Evolutionary conservation across 2,329 filamentous ascomycete species (phyloP), one percentile per base, ranked within the genome.

Genomic region (Rachicladosporium sp.): DNA sequence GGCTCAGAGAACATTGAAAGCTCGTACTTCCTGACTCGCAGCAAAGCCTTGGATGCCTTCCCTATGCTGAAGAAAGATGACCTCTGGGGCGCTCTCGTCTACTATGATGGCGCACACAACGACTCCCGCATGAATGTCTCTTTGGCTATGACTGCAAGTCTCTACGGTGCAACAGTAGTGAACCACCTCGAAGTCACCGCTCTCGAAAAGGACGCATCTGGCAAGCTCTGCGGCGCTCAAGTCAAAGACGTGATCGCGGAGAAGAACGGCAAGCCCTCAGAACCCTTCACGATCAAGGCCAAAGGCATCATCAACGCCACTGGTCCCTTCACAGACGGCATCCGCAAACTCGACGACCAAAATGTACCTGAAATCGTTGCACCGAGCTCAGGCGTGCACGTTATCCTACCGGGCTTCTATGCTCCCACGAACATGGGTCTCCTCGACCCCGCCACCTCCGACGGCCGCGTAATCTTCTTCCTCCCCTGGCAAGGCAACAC

Each of bases 91-190:
- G 84, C 85, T 42, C 66, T 93, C 53, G 85, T 93, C 15, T 93
- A 93, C 68, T 93, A 93, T 58, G 85, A 93, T 64, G 86, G 86
- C 51, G 84, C 83, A 23, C 86, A 93, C 64, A 93, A 93, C 56
- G 86, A 93, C 61, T 91, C 85, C 12, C 76, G 86, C 36, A 93
- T 93, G 85, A 93, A 93, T 56, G 81, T 91, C 21, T 88, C 83
- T 6, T 70, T 93, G 42, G 85, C 83, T 11, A 84, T 89, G 76
- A 93, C 86, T 11, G 84, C 85, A 41, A 83, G 85, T n/a, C 66
- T 93, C 33, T 93, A 91, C 57, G 85, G 85, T 23, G 76, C 78
- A 40, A 93, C 83, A 3, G 74, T 91, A 31, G 75, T 86, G 43
- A 93, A 89, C 61, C 82, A 93, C 61, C 67, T 86, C 53, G 82